Evolutionary conservation across 2,329 filamentous ascomycete genomes (phyloP).

Genomic region (Ceratocystis papillata): DNA sequence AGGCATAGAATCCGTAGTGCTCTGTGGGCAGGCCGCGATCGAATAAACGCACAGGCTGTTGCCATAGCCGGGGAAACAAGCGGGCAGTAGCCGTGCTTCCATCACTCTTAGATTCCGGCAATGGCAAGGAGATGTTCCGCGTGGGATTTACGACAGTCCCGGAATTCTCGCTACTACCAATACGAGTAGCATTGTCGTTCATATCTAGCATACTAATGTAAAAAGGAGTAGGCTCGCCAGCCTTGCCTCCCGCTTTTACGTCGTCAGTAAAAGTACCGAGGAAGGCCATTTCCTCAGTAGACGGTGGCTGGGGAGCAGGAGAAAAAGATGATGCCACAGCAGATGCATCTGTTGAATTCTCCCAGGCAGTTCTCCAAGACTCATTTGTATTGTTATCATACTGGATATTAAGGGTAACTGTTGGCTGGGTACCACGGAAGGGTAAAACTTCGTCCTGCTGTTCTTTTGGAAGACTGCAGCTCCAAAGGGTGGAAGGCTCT

Average conservation of each 20-base stretch:
- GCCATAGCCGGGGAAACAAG: constrained; percentile 57
- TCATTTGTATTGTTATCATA: constrained; percentile 50
- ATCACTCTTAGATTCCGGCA: constrained; percentile 52
- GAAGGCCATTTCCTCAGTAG: constrained; percentile 63
- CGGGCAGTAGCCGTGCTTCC: constrained; percentile 62
- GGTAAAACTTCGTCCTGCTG: constrained; percentile 53
- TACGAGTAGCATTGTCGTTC: constrained; percentile 31
- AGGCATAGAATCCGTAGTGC: constrained; percentile 89
- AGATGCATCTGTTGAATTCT: constrained; percentile 29
- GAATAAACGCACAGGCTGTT: constrained; percentile 75
- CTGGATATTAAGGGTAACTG: constrained; percentile 69
- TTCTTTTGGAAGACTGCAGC: constrained; percentile 72
- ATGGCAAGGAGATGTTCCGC: constrained; percentile 42
- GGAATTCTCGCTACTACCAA: constrained; percentile 29
- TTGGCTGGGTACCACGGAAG: constrained; percentile 58
- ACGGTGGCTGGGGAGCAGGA: constrained; percentile 47
- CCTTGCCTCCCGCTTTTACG: constrained; percentile 54
- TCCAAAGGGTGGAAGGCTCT: constrained; percentile 66
- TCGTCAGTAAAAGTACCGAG: constrained; percentile 77
- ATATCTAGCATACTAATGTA: constrained; percentile 62
- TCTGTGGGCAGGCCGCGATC: constrained; percentile 71
- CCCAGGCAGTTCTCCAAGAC: constrained; percentile 33
- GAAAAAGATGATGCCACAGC: constrained; percentile 23
- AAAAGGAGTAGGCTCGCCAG: constrained; percentile 79
- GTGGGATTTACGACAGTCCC: constrained; percentile 16